Evolutionary conservation across 305 asterid genomes (phyloP), one percentile per base, ranked within the genome.

Genomic region (Rubia tinctorum): DNA sequence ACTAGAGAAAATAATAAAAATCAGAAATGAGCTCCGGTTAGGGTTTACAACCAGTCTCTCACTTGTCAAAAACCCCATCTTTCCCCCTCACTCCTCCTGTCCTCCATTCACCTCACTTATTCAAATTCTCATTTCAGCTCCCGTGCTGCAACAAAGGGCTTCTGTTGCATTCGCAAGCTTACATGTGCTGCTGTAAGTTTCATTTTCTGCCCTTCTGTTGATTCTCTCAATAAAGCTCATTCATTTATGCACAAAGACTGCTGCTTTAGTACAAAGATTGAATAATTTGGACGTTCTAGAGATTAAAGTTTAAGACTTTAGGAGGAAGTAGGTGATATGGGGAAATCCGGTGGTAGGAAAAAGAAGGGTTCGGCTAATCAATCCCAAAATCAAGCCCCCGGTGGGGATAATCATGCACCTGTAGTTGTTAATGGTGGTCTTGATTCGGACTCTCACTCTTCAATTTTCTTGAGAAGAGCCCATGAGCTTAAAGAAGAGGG

Each of bases 401-500:
- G 27, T 7, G 85, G 78, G 45, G 85, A 82, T 47, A 76, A 51
- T 49, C 74, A 72, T 2, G 60, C 60, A 9, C 64, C 88, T 60
- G 66, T 79, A 10, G 85, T 83, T 58, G 90, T 73, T 65, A 91
- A 90, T 74, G 98, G 96, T 23, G 88, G 86, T 68, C 86, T 84
- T 63, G 85, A 83, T 73, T 69, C 88, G 79, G 91, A 88, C 78
- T 73, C 94, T 7, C 3, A 30, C 34, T 82, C 97, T 8, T 82
- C 97, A 11, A 70, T 87, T 82, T 79, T 91, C 79, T 71, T 89
- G 87, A 88, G 86, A 85, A 86, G 84, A 81, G 98, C 98, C 45
- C 88, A 88, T 63, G 99, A 92, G 83, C 91, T 92, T 66, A 95
- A 95, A 72, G 98, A 95, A 83, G 99, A 95, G 72, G 99, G 99